A percentile compares a stretch with the other conserved stretches of the same genome.
Evolutionary conservation across 2,329 filamentous ascomycete genomes (phyloP).

Genomic region (Pyricularia grisea): DNA sequence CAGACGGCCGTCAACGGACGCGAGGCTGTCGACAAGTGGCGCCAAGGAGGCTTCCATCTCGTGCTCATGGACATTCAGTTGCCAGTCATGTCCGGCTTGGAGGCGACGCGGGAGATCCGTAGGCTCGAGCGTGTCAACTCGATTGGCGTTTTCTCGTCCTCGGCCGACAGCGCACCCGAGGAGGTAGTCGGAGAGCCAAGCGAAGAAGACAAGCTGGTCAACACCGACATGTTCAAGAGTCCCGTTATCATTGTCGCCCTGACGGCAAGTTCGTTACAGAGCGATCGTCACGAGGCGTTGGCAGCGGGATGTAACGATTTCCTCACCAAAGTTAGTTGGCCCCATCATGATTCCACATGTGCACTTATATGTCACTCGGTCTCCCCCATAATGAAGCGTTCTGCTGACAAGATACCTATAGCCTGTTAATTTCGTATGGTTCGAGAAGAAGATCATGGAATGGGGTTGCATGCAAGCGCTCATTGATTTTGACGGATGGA

Average conservation of each 20-base stretch:
- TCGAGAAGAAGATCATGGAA: slow-evolving; percentile 95
- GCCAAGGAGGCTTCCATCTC: slow-evolving; percentile 83
- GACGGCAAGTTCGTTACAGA: slow-evolving; percentile 89
- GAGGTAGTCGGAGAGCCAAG: slow-evolving; percentile 36
- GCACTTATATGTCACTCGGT: background rate
- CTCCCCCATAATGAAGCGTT: background rate
- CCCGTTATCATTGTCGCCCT: slow-evolving; percentile 96
- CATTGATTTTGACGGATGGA: slow-evolving; percentile 97
- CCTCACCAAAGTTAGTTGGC: slow-evolving; percentile 70
- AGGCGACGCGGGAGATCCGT: slow-evolving; percentile 91
- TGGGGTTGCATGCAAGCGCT: slow-evolving; percentile 99
- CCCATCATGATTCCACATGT: background rate
- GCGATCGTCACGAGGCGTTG: slow-evolving; percentile 87
- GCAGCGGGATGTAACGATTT: slow-evolving; percentile 98
- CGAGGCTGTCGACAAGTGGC: slow-evolving; percentile 91
- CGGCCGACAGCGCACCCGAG: slow-evolving; percentile 38
- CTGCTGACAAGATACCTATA: slow-evolving; percentile 24
- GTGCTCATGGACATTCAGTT: slow-evolving; percentile 98
- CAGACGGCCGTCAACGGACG: slow-evolving; percentile 93
- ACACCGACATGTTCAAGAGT: slow-evolving; percentile 74
- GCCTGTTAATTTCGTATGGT: slow-evolving; percentile 96
- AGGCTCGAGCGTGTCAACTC: slow-evolving; percentile 82
- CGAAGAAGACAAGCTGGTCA: slow-evolving; percentile 60
- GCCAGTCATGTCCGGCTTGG: slow-evolving; percentile 90
- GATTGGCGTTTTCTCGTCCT: slow-evolving; percentile 82